These are phyloP conservation scores for Triticum turgidum DNA, from an alignment of 176 grass and related monocot species.

Conservation along the genomic window DNA sequence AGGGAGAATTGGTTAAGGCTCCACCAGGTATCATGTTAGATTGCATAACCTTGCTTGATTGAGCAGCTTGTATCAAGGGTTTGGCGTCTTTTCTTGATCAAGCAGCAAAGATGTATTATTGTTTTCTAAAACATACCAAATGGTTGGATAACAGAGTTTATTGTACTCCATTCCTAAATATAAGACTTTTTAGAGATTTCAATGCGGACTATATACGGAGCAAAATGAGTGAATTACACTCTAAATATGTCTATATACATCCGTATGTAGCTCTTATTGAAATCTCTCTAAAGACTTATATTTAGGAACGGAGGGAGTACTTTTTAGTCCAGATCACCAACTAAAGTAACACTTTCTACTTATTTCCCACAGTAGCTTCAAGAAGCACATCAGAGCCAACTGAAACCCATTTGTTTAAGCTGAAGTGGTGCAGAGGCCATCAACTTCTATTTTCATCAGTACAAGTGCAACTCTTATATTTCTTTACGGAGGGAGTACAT, in stretches of 20 bases:
- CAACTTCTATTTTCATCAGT: neutral
- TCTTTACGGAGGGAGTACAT: too few species aligned
- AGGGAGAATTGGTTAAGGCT: neutral
- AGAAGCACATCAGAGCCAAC: neutral
- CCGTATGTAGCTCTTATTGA: too few species aligned
- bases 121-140: neutral
- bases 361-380: neutral
- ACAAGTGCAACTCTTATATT: neutral
- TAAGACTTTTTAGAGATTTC: too few species aligned
- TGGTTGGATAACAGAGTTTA: neutral
- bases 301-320: too few species aligned
- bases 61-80: neutral
- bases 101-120: slow-evolving; percentile 5
- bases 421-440: neutral
- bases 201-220: too few species aligned
- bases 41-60: neutral
- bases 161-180: neutral
- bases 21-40: neutral
- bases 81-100: slow-evolving; percentile 2
- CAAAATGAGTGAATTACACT: too few species aligned
- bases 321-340: neutral
- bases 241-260: too few species aligned
- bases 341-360: neutral
- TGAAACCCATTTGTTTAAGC: neutral
- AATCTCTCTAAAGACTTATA: too few species aligned